A percentile compares a stretch with the other conserved stretches of the same genome.
These are phyloP conservation scores for Penstemon barbatus DNA, from an alignment of 257 asterid species.

Conservation along the genomic window DNA sequence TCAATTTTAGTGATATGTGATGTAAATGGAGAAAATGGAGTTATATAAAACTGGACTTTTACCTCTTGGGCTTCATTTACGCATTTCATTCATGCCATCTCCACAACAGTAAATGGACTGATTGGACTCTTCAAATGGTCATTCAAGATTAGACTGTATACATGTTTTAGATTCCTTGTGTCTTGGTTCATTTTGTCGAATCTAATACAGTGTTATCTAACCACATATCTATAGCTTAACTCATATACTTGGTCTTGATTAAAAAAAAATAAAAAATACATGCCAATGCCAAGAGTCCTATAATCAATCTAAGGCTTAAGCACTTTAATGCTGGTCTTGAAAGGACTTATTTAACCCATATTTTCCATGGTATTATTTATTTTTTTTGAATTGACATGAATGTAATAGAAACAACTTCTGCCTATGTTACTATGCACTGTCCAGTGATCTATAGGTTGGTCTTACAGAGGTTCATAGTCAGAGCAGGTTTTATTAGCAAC, in stretches of 20 bases:
- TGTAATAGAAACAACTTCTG: not conserved
- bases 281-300: not conserved
- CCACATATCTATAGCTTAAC: not conserved
- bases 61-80: not conserved
- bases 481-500: not conserved
- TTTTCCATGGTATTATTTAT: not conserved
- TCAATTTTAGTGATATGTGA: conserved; percentile 6
- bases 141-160: conserved; percentile 1
- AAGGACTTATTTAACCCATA: not conserved
- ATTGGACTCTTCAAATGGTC: not conserved
- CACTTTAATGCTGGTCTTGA: not conserved
- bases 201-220: not conserved
- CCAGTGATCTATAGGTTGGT: too few relatives aligned
- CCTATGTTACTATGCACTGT: too few relatives aligned
- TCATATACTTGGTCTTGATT: not conserved
- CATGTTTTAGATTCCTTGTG: not conserved
- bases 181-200: conserved; percentile 2
- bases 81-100: not conserved
- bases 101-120: not conserved
- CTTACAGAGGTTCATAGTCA: not conserved
- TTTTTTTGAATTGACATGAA: not conserved
- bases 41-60: not conserved
- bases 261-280: not conserved
- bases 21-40: conserved; percentile 8
- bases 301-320: not conserved